Conservation (phyloP, 1,284 basidiomycete species). For the Xerocomus nothofagi region DNA sequence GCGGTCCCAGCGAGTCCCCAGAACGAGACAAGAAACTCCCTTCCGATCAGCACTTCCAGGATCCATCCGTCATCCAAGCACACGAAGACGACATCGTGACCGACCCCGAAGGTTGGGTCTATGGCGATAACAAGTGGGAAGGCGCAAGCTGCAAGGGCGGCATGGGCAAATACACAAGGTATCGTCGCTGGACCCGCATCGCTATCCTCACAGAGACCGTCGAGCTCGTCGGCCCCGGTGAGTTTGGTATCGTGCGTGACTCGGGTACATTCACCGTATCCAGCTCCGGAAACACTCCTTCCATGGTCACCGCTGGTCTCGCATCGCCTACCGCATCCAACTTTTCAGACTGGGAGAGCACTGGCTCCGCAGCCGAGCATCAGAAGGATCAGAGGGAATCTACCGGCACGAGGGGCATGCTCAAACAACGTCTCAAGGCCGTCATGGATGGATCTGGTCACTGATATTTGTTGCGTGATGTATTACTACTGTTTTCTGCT, state of each 20-base stretch:
- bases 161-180: constrained; percentile 88
- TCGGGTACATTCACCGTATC: constrained; percentile 25
- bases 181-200: constrained; percentile 80
- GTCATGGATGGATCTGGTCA: constrained; percentile 31
- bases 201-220: constrained; percentile 76
- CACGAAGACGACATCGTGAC: constrained; percentile 55
- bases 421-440: constrained; percentile 35
- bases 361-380: constrained; percentile 26
- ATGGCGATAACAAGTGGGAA: constrained; percentile 97
- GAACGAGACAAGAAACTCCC: constrained; percentile 21
- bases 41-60: constrained; percentile 20
- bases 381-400: constrained; percentile 25
- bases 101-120: constrained; percentile 91
- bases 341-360: constrained; percentile 34
- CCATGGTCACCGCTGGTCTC: constrained; percentile 28
- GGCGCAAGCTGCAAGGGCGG: constrained; percentile 73
- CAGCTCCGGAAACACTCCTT: constrained; percentile 19
- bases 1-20: constrained; percentile 19
- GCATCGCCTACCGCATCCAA: constrained; percentile 33
- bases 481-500: constrained; percentile 20
- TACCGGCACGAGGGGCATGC: constrained; percentile 12
- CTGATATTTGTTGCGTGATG: constrained; percentile 18
- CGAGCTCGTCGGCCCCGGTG: constrained; percentile 48
- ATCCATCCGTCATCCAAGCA: constrained; percentile 24
- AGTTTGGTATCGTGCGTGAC: constrained; percentile 33